Base-by-base conservation (phyloP, 306 rosid species). In the Lupinus albus region DNA sequence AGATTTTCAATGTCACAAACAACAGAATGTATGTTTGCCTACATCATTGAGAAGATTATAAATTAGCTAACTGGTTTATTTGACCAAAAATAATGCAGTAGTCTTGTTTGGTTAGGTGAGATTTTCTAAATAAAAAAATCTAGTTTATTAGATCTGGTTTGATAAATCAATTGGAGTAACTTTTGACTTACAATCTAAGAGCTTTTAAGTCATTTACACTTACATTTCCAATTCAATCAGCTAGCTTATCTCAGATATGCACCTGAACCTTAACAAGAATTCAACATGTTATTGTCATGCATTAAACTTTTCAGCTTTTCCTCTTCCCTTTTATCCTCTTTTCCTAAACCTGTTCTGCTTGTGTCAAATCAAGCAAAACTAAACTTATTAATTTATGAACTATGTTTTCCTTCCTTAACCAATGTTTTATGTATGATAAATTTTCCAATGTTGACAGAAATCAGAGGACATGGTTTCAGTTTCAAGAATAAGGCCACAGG, bases 391-490 rank as follows among this genome's bases (percentile, higher is more conserved):
- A 14, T 13, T 59, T 33, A 28, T 44, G 15, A 51, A 33, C 4
- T 48, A n/a, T n/a, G 16, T 55, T 25, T 51, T 49, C 11, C 13
- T 51, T 61, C 30, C 8, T 73, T 35, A 2, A n/a, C 7, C 45
- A 13, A 12, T 17, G 32, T 51, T 60, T 51, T 7, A 13, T 53
- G 4, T 14, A 49, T 62, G 51, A 56, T 18, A 13, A 20, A 54
- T 53, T 58, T 15, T 28, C n/a, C 25, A 4, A 56, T 71, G 53
- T 73, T 54, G 32, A 41, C 89, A 91, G 97, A 88, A 78, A 72
- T 68, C 83, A 15, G 93, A 86, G 80, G 80, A 92, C 83, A 89
- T 92, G 96, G 84, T 84, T 77, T 89, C 95, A 36, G 78, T 84
- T 75, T 89, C 95, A 30, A 80, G 72, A 68, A 55, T 8, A 74